Evolutionary conservation across 257 asterid species (phyloP), one percentile per base, ranked within the genome.

Genomic region (Petrea volubilis): DNA sequence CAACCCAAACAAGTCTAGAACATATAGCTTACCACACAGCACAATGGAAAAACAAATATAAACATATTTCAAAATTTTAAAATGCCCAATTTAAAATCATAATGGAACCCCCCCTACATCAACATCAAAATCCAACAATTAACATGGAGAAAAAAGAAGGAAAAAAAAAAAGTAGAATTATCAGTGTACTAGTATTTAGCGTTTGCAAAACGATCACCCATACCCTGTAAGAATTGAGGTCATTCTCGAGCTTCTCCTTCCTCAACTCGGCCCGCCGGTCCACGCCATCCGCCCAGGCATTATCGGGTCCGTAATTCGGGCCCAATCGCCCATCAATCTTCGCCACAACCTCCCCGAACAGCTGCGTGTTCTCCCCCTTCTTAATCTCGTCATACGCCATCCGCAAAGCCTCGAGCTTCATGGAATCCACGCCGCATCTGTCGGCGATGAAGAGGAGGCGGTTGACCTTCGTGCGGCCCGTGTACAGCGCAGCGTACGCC

Each of bases 341-440:
- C 58, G 73, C 79, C 18, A 82, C 84, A 43, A 86, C 86, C 60
- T 90, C 87, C 44, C 88, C 64, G 41, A 79, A 85, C 64, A 84
- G 69, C 71, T 70, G 83, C 29, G 89, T 73, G 23, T 86, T 76
- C 80, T 86, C 86, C 9, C 92, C 92, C 70, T 82, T 84, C 73
- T 80, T 90, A 27, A 82, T 62, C 85, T 86, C 92, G 14, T 86
- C 87, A 62, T 84, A 90, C 2, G 96, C 95, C 84, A 90, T 90
- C 46, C 95, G 60, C 74, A 90, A 44, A 10, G 95, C 95, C 44
- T 86, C 92, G 56, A 82, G 44, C 73, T 81, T 80, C 92, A 80
- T 84, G 68, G 84, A 27, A 34, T 28, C 38, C 67, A 71, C 75
- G 28, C 68, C 85, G 57, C 89, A 83, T 51, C 49, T 77, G 3